Conservation (phyloP, 2,329 filamentous ascomycete species). For the Stachybotrys chartarum region DNA sequence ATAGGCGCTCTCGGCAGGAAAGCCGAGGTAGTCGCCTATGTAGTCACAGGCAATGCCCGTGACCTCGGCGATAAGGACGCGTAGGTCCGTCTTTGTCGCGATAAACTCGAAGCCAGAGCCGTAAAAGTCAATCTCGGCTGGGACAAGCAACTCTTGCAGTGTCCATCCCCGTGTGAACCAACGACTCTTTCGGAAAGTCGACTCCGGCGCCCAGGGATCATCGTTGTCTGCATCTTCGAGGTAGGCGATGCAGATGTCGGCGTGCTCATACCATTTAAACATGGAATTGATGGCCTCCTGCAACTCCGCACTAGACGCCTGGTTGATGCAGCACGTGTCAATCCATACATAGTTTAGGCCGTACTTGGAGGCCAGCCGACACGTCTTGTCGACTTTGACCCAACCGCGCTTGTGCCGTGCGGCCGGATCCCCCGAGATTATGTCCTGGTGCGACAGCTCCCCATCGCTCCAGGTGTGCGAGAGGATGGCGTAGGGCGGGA, state of each 20-base stretch:
- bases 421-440: neutral
- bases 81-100: constrained; percentile 5
- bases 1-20: neutral
- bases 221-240: neutral
- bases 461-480: neutral
- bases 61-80: constrained; percentile 1
- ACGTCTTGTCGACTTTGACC: neutral
- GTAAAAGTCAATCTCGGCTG: constrained; percentile 1
- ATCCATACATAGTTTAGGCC: neutral
- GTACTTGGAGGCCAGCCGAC: neutral
- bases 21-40: neutral
- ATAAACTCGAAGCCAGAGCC: constrained; percentile 3
- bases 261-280: neutral
- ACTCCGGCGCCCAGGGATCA: neutral
- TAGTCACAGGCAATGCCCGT: constrained; percentile 2
- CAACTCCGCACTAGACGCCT: neutral
- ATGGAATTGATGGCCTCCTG: neutral
- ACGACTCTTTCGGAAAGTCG: neutral
- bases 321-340: neutral
- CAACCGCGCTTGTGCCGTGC: neutral
- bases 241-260: neutral
- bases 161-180: constrained; percentile 10
- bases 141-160: constrained; percentile 6
- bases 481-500: neutral
- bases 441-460: neutral